These are phyloP conservation scores for Malassezia yamatoensis DNA, from an alignment of 1,284 basidiomycete species.

Conservation along the genomic window DNA sequence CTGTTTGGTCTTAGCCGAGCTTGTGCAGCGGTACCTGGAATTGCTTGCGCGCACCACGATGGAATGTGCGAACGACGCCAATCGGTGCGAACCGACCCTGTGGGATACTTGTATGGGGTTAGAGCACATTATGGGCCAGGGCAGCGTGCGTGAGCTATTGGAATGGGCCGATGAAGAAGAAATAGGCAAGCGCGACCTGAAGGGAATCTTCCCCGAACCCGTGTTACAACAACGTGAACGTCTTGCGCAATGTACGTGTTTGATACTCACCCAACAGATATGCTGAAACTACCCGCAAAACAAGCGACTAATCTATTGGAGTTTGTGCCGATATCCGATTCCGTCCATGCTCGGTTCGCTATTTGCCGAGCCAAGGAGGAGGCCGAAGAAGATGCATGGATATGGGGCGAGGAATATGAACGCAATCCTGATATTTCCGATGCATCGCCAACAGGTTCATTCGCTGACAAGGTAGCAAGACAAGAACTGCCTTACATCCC, in stretches of 20 bases:
- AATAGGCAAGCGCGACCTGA: slow-evolving; percentile 9
- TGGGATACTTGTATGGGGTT: slow-evolving; percentile 26
- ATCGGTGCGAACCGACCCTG: slow-evolving; percentile 19
- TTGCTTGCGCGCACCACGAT: slow-evolving; percentile 19
- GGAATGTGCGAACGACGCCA: slow-evolving; percentile 21
- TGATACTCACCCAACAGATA: not conserved
- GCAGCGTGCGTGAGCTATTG: slow-evolving; percentile 23
- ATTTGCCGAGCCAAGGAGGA: not conserved
- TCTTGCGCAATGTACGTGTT: not conserved
- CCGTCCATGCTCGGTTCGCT: slow-evolving; percentile 4
- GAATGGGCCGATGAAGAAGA: slow-evolving; percentile 32
- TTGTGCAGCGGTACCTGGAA: slow-evolving; percentile 32
- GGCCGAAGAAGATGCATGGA: not conserved
- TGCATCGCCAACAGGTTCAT: not conserved
- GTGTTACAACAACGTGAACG: not conserved
- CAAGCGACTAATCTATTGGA: not conserved
- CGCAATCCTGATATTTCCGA: too few relatives aligned
- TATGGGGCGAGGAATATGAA: not conserved
- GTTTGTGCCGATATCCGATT: not conserved
- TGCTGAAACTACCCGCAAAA: not conserved
- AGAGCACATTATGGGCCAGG: slow-evolving; percentile 26
- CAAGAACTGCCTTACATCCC: slow-evolving; percentile 7
- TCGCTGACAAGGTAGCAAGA: not conserved
- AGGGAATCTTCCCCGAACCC: not conserved
- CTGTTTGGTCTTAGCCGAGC: slow-evolving; percentile 24